Evolutionary conservation across 495 filamentous ascomycete species (phyloP).

Genomic region (Lasiosphaeria miniovina): DNA sequence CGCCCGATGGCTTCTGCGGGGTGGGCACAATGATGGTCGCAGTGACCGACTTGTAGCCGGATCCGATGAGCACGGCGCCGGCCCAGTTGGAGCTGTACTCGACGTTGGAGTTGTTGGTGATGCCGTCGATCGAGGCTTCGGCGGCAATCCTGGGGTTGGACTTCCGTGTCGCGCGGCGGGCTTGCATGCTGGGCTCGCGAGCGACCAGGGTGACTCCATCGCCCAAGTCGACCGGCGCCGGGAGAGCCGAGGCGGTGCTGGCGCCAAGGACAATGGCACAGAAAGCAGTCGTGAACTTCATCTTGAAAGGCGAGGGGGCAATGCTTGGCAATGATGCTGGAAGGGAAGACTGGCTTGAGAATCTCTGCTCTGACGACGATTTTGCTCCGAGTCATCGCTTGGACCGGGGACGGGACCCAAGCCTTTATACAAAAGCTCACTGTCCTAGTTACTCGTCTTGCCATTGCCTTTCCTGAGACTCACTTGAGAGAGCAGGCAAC

Average conservation of each 20-base stretch:
- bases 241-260: slow-evolving; percentile 3
- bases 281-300: slow-evolving; percentile 17
- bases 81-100: slow-evolving; percentile 34
- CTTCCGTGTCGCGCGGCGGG: slow-evolving; percentile 7
- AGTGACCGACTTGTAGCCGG: slow-evolving; percentile 37
- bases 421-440: slow-evolving; percentile 3
- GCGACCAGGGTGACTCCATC: slow-evolving; percentile 5
- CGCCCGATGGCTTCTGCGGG: slow-evolving; percentile 12
- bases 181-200: slow-evolving; percentile 8
- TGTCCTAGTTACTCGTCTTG: background rate
- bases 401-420: background rate
- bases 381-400: background rate
- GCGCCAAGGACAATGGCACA: slow-evolving; percentile 11
- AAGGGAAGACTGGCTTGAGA: background rate
- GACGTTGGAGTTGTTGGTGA: slow-evolving; percentile 54
- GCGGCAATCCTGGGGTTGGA: slow-evolving; percentile 6
- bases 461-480: no score
- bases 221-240: slow-evolving; percentile 1
- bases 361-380: background rate
- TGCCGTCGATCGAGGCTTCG: slow-evolving; percentile 54
- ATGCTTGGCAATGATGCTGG: background rate
- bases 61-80: slow-evolving; percentile 23
- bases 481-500: no score
- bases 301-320: slow-evolving; percentile 3
- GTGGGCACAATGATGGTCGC: slow-evolving; percentile 12